Evolutionary conservation across 176 grass and related monocot species (phyloP).

Genomic region (Musa troglodytarum): DNA sequence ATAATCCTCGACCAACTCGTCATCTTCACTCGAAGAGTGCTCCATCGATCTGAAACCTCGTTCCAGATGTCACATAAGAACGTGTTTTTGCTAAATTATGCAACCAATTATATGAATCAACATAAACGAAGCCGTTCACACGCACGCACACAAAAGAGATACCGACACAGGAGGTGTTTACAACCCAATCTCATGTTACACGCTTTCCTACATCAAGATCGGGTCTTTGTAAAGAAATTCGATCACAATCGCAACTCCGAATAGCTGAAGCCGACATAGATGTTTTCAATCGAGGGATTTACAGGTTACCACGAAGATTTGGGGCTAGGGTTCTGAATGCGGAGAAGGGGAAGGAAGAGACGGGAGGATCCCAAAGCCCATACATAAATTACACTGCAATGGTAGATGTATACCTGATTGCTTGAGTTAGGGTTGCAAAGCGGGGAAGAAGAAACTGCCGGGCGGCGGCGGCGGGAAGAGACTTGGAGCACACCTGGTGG

Average conservation of each 20-base stretch:
- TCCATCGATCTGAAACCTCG: conserved; percentile 43
- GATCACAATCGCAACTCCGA: neutral
- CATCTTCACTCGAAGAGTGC: conserved; percentile 73
- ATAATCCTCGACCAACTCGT: conserved; percentile 52
- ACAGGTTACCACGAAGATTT: neutral
- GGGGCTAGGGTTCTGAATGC: neutral
- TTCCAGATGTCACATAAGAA: neutral
- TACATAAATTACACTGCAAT: too few relatives aligned
- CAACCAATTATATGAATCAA: too few relatives aligned
- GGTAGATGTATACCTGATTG: neutral
- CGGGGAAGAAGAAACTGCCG: too few relatives aligned
- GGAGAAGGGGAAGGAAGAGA: neutral
- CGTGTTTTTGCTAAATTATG: neutral
- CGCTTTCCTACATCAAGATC: neutral
- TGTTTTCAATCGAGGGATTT: neutral
- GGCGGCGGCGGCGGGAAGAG: neutral
- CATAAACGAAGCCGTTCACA: too few relatives aligned
- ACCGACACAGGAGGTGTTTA: neutral
- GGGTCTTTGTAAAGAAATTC: neutral
- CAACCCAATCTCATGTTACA: neutral
- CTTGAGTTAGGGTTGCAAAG: neutral
- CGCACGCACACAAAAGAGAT: neutral
- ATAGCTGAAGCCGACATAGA: neutral
- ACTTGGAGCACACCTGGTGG: neutral
- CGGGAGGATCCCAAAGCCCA: neutral